Percentiles rank a stretch among this genome's conserved stretches.
These are phyloP conservation scores for Bathelium albidoporum DNA, from an alignment of 495 filamentous ascomycete species.

Conservation along the genomic window DNA sequence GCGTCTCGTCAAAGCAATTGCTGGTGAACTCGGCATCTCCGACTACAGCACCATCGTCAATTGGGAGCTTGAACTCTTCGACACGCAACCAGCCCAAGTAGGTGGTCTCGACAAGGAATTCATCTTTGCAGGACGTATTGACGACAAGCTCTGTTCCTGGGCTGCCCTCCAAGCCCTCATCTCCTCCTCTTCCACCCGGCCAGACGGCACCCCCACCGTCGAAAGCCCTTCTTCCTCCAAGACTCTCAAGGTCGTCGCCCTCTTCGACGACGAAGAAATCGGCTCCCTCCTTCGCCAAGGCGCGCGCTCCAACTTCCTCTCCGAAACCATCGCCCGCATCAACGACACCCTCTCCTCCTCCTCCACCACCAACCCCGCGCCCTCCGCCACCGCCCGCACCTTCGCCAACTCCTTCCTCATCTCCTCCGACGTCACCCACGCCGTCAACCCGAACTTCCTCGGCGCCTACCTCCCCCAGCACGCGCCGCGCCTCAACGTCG, in stretches of 20 bases:
- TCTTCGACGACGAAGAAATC: slow-evolving; percentile 96
- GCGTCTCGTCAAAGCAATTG: slow-evolving; percentile 74
- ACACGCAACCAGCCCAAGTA: slow-evolving; percentile 73
- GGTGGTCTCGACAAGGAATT: slow-evolving; percentile 87
- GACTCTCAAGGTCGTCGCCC: slow-evolving; percentile 67
- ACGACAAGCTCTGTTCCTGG: slow-evolving; percentile 95
- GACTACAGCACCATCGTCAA: slow-evolving; percentile 61
- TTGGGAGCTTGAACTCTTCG: slow-evolving; percentile 97
- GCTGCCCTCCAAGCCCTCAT: slow-evolving; percentile 80
- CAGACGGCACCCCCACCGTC: slow-evolving; percentile 4
- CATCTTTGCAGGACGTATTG: slow-evolving; percentile 89
- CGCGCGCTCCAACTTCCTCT: slow-evolving; percentile 77
- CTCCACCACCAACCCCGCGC: slow-evolving; percentile 32
- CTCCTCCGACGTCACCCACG: slow-evolving; percentile 87
- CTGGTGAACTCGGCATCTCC: slow-evolving; percentile 57
- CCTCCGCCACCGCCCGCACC: slow-evolving; percentile 67
- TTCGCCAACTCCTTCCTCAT: slow-evolving; percentile 90
- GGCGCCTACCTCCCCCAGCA: slow-evolving; percentile 73
- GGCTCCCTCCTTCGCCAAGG: slow-evolving; percentile 84
- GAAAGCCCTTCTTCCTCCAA: not conserved
- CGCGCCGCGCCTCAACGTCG: slow-evolving; percentile 79
- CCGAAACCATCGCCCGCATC: slow-evolving; percentile 66
- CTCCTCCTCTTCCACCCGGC: slow-evolving; percentile 42
- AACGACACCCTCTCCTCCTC: slow-evolving; percentile 53
- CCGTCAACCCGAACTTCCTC: slow-evolving; percentile 89